A percentile compares a stretch with the other conserved stretches of the same genome.
phyloP scores from a whole-genome alignment of 257 asterid genomes.

The Scutellaria galericulata region DNA sequence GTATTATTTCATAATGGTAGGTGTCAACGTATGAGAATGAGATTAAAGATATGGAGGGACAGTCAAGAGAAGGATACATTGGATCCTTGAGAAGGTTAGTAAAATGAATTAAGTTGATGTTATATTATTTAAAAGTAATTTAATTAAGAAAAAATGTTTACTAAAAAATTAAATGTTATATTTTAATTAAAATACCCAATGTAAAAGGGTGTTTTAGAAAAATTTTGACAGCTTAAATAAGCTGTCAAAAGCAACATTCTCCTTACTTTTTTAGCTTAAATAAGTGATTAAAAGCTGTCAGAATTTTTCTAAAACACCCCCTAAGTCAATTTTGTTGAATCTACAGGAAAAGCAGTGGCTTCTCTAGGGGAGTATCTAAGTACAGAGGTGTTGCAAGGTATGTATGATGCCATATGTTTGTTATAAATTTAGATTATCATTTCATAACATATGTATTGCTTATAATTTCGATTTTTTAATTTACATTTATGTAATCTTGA shows the following conservation, averaged over 20 bases:
- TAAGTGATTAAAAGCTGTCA: too few species aligned
- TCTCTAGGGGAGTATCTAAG: conserved; percentile 86
- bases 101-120: background rate
- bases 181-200: background rate
- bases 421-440: too few species aligned
- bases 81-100: conserved; percentile 77
- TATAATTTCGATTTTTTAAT: too few species aligned
- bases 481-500: background rate
- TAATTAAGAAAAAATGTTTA: too few species aligned
- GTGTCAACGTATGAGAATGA: conserved; percentile 67
- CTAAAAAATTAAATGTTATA: too few species aligned
- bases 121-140: background rate
- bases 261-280: too few species aligned
- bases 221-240: too few species aligned
- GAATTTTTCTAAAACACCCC: too few species aligned
- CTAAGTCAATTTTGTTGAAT: conserved; percentile 20
- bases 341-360: conserved; percentile 83
- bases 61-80: conserved; percentile 82
- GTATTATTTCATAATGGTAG: conserved; percentile 37
- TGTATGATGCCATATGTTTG: conserved; percentile 31
- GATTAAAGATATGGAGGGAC: conserved; percentile 64
- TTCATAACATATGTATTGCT: too few species aligned
- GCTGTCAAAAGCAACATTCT: too few species aligned
- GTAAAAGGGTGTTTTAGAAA: too few species aligned
- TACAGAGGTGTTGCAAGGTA: conserved; percentile 93